These are phyloP conservation scores for Aspergillus caelatus DNA, from an alignment of 2,329 filamentous ascomycete genomes.

Conservation along the genomic window DNA sequence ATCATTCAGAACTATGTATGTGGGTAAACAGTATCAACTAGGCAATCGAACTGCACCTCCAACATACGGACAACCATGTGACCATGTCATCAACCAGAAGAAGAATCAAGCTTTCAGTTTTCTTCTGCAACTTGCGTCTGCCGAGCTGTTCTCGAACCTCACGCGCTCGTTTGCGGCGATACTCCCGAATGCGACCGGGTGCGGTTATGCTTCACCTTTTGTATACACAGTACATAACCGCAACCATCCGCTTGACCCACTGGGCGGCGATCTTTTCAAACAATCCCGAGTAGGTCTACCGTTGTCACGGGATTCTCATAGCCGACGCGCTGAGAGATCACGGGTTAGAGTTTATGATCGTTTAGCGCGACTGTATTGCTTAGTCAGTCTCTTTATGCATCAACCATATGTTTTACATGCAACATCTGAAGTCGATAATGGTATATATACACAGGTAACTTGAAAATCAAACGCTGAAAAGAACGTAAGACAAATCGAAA, in stretches of 20 bases:
- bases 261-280: background rate
- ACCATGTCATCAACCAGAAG: too few species aligned
- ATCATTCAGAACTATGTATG: too few species aligned
- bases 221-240: rapidly evolving
- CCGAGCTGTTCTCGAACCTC: too few species aligned
- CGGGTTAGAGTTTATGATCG: background rate
- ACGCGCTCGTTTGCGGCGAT: too few species aligned
- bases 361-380: background rate
- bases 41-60: too few species aligned
- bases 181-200: too few species aligned
- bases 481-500: background rate
- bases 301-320: background rate
- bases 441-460: background rate
- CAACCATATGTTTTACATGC: background rate
- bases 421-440: background rate
- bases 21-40: too few species aligned
- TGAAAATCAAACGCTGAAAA: background rate
- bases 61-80: too few species aligned
- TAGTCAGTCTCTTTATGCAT: background rate
- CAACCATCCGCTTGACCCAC: background rate
- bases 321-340: background rate
- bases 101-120: too few species aligned
- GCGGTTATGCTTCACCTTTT: background rate
- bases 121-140: too few species aligned
- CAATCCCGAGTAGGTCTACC: background rate